Evolutionary conservation across 495 filamentous ascomycete genomes (phyloP).

Genomic region (Beverwykella pulmonaria): DNA sequence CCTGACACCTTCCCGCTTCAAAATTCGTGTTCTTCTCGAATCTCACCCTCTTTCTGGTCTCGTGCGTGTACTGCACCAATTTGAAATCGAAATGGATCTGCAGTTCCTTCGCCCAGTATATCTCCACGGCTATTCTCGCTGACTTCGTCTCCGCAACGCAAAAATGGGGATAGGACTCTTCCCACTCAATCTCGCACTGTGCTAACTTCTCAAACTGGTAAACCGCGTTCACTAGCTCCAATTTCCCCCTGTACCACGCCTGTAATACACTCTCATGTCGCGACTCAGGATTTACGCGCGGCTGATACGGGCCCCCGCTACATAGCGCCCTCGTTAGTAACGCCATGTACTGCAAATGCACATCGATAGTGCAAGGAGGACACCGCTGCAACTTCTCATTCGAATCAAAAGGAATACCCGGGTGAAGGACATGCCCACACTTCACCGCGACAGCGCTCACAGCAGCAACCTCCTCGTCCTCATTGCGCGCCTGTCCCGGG

Average conservation of each 20-base stretch:
- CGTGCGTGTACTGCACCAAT: too few relatives aligned
- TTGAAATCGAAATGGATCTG: neutral
- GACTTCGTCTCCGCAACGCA: too few relatives aligned
- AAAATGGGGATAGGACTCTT: neutral
- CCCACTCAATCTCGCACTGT: neutral
- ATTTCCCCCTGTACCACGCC: neutral
- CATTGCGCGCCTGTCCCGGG: too few relatives aligned
- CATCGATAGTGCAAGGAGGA: neutral
- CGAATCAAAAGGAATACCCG: neutral
- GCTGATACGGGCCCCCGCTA: neutral
- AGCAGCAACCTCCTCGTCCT: too few relatives aligned
- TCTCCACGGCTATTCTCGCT: neutral
- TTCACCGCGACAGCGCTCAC: neutral
- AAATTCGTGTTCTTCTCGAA: neutral
- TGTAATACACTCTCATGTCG: neutral
- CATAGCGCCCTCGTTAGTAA: neutral
- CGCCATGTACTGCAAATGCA: neutral
- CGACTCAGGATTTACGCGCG: neutral
- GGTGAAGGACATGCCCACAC: neutral
- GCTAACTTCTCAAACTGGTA: neutral
- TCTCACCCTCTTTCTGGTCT: neutral
- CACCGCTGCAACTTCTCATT: neutral
- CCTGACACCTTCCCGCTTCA: neutral
- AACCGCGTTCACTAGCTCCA: neutral
- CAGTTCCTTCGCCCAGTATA: neutral